Evolutionary conservation across 2,329 filamentous ascomycete species (phyloP).

Genomic region (Penicillium sp.): DNA sequence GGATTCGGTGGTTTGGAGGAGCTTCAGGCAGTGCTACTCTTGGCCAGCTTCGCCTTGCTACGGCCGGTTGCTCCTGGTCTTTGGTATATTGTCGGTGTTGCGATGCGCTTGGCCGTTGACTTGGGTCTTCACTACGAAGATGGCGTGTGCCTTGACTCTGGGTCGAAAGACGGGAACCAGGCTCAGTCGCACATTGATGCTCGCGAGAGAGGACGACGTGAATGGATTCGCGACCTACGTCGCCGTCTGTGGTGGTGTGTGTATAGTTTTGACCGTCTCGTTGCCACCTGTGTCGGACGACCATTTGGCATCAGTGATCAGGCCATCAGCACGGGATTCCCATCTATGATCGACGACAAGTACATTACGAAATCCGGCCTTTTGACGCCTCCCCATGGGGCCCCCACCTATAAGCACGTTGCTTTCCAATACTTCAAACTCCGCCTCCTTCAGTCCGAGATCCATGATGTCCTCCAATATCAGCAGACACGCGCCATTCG

Average conservation of each 20-base stretch:
- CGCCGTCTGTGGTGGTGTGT: constrained; percentile 94
- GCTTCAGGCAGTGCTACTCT: constrained; percentile 81
- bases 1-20: constrained; percentile 84
- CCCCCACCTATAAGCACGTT: constrained; percentile 82
- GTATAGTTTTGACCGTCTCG: constrained; percentile 89
- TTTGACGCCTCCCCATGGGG: constrained; percentile 53
- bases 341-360: constrained; percentile 78
- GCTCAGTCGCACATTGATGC: constrained; percentile 42
- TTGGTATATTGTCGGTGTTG: constrained; percentile 96
- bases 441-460: constrained; percentile 85
- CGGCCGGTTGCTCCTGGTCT: constrained; percentile 86
- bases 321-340: constrained; percentile 91
- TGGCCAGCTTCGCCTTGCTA: constrained; percentile 86
- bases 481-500: constrained; percentile 79
- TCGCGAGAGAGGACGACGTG: constrained; percentile 61
- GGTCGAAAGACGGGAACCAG: constrained; percentile 35
- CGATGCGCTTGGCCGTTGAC: constrained; percentile 83
- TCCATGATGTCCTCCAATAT: constrained; percentile 86
- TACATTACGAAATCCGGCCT: constrained; percentile 81
- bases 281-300: constrained; percentile 86
- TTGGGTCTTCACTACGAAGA: constrained; percentile 91
- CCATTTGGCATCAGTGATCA: constrained; percentile 96
- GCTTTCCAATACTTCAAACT: constrained; percentile 89
- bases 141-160: constrained; percentile 59
- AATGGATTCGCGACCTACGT: constrained; percentile 81